Conservation (phyloP, 805 yeast genomes). For the Metschnikowia cubensis region DNA sequence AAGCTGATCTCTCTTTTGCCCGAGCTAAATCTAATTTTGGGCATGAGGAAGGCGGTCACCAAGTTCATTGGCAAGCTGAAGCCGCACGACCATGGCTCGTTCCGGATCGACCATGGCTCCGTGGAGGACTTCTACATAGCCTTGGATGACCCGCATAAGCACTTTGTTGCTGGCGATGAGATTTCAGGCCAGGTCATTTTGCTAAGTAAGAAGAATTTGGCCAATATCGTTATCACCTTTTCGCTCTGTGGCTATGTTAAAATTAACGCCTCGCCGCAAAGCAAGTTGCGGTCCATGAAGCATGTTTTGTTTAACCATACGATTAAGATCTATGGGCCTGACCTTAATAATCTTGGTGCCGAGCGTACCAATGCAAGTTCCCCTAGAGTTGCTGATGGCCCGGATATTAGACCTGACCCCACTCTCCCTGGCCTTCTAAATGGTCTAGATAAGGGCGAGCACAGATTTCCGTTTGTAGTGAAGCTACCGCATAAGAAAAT, state of each 20-base stretch:
- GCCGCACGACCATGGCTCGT: conserved; percentile 13
- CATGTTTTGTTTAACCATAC: conserved; percentile 55
- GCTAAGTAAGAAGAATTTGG: conserved; percentile 50
- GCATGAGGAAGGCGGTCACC: conserved; percentile 51
- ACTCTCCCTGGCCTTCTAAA: conserved; percentile 19
- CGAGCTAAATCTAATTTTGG: not conserved
- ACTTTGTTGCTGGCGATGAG: conserved; percentile 78
- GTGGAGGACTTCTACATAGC: conserved; percentile 65
- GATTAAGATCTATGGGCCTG: conserved; percentile 52
- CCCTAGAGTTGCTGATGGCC: conserved; percentile 13
- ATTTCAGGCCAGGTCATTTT: conserved; percentile 61
- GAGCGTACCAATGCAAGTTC: conserved; percentile 9
- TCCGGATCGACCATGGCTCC: conserved; percentile 36
- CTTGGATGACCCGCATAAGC: conserved; percentile 69
- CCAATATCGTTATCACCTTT: conserved; percentile 50
- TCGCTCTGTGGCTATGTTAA: conserved; percentile 56
- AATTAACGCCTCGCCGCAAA: conserved; percentile 49
- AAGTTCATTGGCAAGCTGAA: conserved; percentile 27
- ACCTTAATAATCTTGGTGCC: conserved; percentile 1
- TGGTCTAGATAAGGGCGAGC: conserved; percentile 78
- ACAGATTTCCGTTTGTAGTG: conserved; percentile 80
- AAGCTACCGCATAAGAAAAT: conserved; percentile 72
- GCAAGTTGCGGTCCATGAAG: conserved; percentile 50
- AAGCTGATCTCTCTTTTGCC: not conserved
- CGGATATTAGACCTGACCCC: not conserved